phyloP scores from a whole-genome alignment of 2,329 filamentous ascomycete species.

The Diaporthe vexans region DNA sequence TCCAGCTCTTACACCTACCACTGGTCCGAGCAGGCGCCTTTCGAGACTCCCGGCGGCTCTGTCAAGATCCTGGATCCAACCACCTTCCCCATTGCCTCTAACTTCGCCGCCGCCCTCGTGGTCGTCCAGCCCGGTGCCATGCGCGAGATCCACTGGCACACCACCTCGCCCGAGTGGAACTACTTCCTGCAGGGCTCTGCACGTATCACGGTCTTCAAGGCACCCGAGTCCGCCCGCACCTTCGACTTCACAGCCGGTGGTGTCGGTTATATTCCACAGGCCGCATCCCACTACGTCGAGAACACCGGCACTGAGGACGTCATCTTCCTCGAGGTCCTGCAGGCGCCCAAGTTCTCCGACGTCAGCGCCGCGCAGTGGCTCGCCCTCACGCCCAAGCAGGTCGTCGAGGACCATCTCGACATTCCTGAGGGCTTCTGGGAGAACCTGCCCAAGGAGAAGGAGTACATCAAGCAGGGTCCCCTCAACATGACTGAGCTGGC shows the following conservation, averaged over 20 bases:
- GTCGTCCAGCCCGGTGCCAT: slow-evolving; percentile 73
- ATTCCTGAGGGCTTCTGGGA: slow-evolving; percentile 54
- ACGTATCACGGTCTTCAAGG: slow-evolving; percentile 68
- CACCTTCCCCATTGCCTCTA: slow-evolving; percentile 68
- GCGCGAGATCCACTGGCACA: slow-evolving; percentile 76
- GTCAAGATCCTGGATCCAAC: slow-evolving; percentile 72
- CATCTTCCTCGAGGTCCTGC: slow-evolving; percentile 71
- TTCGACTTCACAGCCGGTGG: slow-evolving; percentile 73
- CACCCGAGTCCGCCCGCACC: slow-evolving; percentile 63
- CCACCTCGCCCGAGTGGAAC: slow-evolving; percentile 71
- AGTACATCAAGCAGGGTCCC: slow-evolving; percentile 58
- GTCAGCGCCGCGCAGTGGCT: slow-evolving; percentile 72
- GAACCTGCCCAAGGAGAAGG: slow-evolving; percentile 56
- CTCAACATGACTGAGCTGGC: slow-evolving; percentile 42
- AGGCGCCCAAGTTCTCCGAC: slow-evolving; percentile 65
- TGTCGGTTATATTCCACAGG: slow-evolving; percentile 70
- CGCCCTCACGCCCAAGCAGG: slow-evolving; percentile 68
- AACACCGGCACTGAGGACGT: slow-evolving; percentile 71
- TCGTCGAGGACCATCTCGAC: slow-evolving; percentile 69
- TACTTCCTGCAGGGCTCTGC: slow-evolving; percentile 71
- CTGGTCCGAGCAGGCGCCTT: slow-evolving; percentile 64
- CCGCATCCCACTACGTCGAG: slow-evolving; percentile 71
- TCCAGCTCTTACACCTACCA: slow-evolving; percentile 62
- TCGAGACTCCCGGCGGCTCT: slow-evolving; percentile 66
- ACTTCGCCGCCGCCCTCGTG: slow-evolving; percentile 70